Evolutionary conservation across 2,329 filamentous ascomycete genomes (phyloP).

Genomic region (Simplicillium sp.): DNA sequence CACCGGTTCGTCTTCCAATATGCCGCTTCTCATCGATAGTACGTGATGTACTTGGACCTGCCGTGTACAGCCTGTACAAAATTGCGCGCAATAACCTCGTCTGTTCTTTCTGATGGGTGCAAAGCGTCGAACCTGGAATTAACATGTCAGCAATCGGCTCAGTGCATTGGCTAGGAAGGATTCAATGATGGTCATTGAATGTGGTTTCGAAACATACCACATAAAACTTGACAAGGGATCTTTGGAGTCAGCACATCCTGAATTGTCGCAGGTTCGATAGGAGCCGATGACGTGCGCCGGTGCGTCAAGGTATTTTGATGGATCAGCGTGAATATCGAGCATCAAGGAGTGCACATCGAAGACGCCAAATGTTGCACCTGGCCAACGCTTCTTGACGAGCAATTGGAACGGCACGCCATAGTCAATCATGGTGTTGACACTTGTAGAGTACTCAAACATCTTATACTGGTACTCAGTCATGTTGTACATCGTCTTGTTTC

Average conservation of each 20-base stretch:
- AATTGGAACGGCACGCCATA: slow-evolving; percentile 40
- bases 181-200: not conserved
- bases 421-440: slow-evolving; percentile 37
- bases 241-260: slow-evolving; percentile 25
- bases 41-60: slow-evolving; percentile 28
- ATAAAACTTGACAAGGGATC: slow-evolving; percentile 49
- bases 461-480: slow-evolving; percentile 34
- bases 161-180: not conserved
- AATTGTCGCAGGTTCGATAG: slow-evolving; percentile 41
- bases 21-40: not conserved
- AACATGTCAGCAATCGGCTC: not conserved
- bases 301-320: slow-evolving; percentile 49
- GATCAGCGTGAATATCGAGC: slow-evolving; percentile 54
- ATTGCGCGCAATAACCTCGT: slow-evolving; percentile 27
- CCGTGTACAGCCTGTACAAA: slow-evolving; percentile 30
- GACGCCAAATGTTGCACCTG: slow-evolving; percentile 51
- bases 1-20: too few relatives aligned
- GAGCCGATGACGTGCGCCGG: slow-evolving; percentile 54
- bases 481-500: slow-evolving; percentile 34
- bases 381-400: slow-evolving; percentile 36
- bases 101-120: slow-evolving; percentile 58
- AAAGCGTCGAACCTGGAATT: slow-evolving; percentile 50
- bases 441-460: slow-evolving; percentile 35
- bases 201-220: slow-evolving; percentile 39
- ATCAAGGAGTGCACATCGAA: slow-evolving; percentile 60